Base-by-base conservation (phyloP, 352 stramenopile genomes). In the Phytophthora parvispora region DNA sequence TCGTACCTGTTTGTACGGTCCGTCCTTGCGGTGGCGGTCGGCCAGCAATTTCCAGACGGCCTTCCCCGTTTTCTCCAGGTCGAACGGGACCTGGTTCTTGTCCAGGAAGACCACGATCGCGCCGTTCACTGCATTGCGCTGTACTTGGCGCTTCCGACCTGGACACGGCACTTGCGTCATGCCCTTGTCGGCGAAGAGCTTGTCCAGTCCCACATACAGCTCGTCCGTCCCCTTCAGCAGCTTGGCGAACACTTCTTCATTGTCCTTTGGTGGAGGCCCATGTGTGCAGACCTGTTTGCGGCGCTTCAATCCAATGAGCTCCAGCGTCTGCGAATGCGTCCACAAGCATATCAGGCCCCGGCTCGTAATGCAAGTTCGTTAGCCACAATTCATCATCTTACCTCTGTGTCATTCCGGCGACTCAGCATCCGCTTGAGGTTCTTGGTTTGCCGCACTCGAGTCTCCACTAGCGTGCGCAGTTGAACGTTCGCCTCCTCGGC, bases 361-460 rank as follows among this genome's bases (percentile, higher is more conserved):
- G 18, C 20, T 49, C 20, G 27, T 28, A 13, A 15, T 36, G 31
- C 9, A 13, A 49, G 15, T 12, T 10, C 38, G 27, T 27, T 20
- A 28, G 20, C 42, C n/a, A 18, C 13, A 47, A 50, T n/a, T 6
- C 27, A 20, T 48, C 25, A 31, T 49, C 45, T 4, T 31, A 71
- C 67, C 67, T 75, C 67, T 43, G 61, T 16, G 12, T 71, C 64
- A 20, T 66, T 71, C 12, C 67, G 67, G 13, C 67, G 53, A 53
- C 32, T 77, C 8, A 86, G 64, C 66, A 80, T 68, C 10, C 62
- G 29, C 31, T 81, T 78, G 53, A 86, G 74, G 47, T 71, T 77
- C 20, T 80, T 72, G 64, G 77, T 81, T 66, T 85, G 63, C 1
- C 52, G 55, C 9, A 75, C 38, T 28, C 59, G 40, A 2, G 43